Evolutionary conservation across 2,329 filamentous ascomycete species (phyloP).

Genomic region (Dactylellina leptospora): DNA sequence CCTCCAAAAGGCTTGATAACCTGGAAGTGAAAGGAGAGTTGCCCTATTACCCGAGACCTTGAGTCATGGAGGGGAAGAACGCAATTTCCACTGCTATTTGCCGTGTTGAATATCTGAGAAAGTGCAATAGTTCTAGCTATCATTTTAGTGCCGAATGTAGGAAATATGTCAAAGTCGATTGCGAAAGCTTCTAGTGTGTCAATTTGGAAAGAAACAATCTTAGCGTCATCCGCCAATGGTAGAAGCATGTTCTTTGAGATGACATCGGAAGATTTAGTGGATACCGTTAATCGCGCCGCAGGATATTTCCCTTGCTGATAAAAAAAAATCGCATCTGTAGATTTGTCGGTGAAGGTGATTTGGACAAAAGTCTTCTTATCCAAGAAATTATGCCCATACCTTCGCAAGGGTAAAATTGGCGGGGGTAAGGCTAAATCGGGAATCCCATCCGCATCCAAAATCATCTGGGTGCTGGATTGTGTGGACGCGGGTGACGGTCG

Average conservation of each 20-base stretch:
- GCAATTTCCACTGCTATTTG: slow-evolving; percentile 79
- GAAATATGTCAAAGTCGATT: slow-evolving; percentile 96
- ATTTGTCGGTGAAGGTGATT: slow-evolving; percentile 82
- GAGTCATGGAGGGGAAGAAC: slow-evolving; percentile 93
- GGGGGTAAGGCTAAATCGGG: slow-evolving; percentile 90
- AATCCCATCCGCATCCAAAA: slow-evolving; percentile 84
- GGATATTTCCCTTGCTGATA: slow-evolving; percentile 98
- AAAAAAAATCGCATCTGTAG: slow-evolving; percentile 82
- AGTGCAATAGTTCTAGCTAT: slow-evolving; percentile 95
- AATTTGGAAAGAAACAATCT: slow-evolving; percentile 92
- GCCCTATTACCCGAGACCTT: slow-evolving; percentile 86
- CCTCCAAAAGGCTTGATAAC: slow-evolving; percentile 96
- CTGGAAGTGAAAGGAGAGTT: slow-evolving; percentile 92
- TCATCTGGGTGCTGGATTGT: slow-evolving; percentile 66
- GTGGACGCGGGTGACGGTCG: slow-evolving; percentile 57
- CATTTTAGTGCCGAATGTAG: slow-evolving; percentile 95
- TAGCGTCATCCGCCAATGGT: slow-evolving; percentile 94
- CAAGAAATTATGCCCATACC: slow-evolving; percentile 98
- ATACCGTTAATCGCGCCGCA: slow-evolving; percentile 91
- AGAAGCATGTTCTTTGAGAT: slow-evolving; percentile 96
- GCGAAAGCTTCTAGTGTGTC: slow-evolving; percentile 92
- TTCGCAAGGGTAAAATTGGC: slow-evolving; percentile 90
- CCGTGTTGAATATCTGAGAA: slow-evolving; percentile 80
- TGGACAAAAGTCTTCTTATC: slow-evolving; percentile 97
- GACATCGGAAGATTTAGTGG: slow-evolving; percentile 92